Base-by-base conservation (phyloP, 176 grass and related monocot genomes). In the Aegilops tauschii region DNA sequence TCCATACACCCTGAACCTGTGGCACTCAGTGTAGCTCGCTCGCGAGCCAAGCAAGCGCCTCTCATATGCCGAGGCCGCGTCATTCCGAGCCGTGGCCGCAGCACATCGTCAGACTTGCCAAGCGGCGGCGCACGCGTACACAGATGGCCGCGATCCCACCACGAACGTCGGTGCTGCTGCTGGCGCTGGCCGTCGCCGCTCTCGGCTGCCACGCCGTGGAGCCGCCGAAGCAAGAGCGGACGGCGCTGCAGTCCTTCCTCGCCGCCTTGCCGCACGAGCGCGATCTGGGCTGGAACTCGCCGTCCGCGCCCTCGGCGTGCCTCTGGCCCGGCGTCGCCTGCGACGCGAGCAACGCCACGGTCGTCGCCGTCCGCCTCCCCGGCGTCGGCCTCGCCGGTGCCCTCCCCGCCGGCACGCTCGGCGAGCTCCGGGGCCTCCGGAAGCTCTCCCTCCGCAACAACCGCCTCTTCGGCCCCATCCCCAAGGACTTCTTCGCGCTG, bases 391-490 rank as follows among this genome's bases (percentile, higher is more conserved):
- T 98, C 45, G 25, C 92, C 31, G 93, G 96, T 9, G 17, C 31
- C 65, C 49, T 98, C 0, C 82, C 92, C 0, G 21, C 59, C 1
- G 79, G 49, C 56, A 98, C 84, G 3, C 86, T 95, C 5, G 65
- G 90, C 2, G 9, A 3, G 4, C 88, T 95, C 32, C 25, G 11
- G 17, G 47, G 63, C 7, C 93, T 98, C 0, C 75, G 59, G 12
- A 85, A 81, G 3, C 84, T 98, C 23, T 98, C 96, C 27, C 93
- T 98, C 23, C 96, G 93, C 11, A 87, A 90, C 65, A 98, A 98
- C 81, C 86, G 86, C 7, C 96, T 98, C 16, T 79, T 17, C 14
- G 96, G 96, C 47, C 0, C 71, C 42, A 58, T 98, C 68, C 96
- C 96, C 4, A 18, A 14, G 25, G 96, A 98, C 77, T 47, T 98